phyloP scores from a whole-genome alignment of 2,329 filamentous ascomycete genomes.

The Microdochium nivale region DNA sequence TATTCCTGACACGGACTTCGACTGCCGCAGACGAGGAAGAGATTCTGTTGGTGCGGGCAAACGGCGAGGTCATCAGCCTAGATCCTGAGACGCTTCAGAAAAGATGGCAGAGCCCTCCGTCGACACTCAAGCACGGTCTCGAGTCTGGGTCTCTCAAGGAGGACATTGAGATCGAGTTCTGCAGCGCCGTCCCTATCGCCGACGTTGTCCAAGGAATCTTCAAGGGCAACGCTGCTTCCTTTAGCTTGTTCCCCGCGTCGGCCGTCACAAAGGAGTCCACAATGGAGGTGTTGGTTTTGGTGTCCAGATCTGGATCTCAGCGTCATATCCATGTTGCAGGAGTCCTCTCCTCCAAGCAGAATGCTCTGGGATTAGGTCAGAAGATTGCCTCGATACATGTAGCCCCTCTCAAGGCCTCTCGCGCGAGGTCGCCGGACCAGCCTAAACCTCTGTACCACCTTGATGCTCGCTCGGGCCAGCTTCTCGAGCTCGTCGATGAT shows the following conservation, averaged over 20 bases:
- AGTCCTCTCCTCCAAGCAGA: constrained; percentile 6
- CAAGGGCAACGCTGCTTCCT: constrained; percentile 42
- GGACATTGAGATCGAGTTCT: constrained; percentile 39
- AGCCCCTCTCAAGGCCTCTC: constrained; percentile 20
- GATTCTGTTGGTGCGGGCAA: constrained; percentile 48
- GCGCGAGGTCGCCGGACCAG: constrained; percentile 9
- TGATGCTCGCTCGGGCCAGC: constrained; percentile 52
- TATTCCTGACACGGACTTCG: constrained; percentile 27
- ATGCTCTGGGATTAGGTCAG: not conserved
- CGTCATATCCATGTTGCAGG: constrained; percentile 18
- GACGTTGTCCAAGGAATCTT: constrained; percentile 48
- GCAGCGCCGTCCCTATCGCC: constrained; percentile 31
- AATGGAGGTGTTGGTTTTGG: constrained; percentile 45
- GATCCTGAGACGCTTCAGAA: constrained; percentile 44
- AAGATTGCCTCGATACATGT: constrained; percentile 6
- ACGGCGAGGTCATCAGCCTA: constrained; percentile 53
- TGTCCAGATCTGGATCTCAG: constrained; percentile 25
- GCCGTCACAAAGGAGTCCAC: constrained; percentile 32
- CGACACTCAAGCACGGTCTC: constrained; percentile 32
- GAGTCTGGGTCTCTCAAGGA: constrained; percentile 18
- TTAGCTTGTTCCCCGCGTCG: constrained; percentile 41
- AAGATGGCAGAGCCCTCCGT: constrained; percentile 36
- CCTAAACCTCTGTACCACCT: constrained; percentile 37
- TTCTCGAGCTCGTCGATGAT: constrained; percentile 50
- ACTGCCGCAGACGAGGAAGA: constrained; percentile 11